Base-by-base conservation (phyloP, 352 stramenopile species). In the Phytophthora multivora region DNA sequence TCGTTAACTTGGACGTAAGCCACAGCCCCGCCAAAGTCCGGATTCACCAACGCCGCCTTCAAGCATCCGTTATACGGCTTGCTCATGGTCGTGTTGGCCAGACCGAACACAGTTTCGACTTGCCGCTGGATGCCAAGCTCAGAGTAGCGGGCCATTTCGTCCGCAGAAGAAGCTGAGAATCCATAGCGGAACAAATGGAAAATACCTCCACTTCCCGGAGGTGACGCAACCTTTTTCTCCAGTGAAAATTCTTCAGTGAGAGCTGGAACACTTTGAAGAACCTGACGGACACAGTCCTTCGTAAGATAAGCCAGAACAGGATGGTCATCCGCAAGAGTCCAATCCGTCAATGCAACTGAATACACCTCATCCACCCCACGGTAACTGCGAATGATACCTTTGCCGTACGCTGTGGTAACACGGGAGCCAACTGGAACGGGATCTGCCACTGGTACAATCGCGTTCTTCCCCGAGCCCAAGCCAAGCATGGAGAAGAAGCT, bases 401-500 rank as follows among this genome's bases (percentile, higher is more conserved):
- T 79, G 33, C 83, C 83, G 42, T 86, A 91, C 35, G 73, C 74
- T 5, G 83, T 91, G 13, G 67, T 68, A 4, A 90, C 80, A 15
- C 59, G 62, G 5, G 78, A 73, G 21, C 74, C 78, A 40, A 79
- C 55, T 1, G 72, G 28, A 15, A 78, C 15, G 23, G 64, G 47
- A 16, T 23, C 42, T 25, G 51, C 26, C 2, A 23, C 51, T 28
- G 54, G 45, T 30, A 19, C 40, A 13, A 56, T 11, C 19, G 26
- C 16, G 9, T 42, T 63, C 28, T 63, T 74, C 2, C 68, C 52
- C 3, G 63, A 68, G 10, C 70, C 59, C 41, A 86, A 46, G 16
- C 80, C 73, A 8, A 89, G 61, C 56, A 88, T 79, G 3, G 80
- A 89, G 23, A 92, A 84, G 52, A 90, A 89, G 48, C 78, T 85